Conservation (phyloP, 2,329 filamentous ascomycete genomes). For the Neocatenulostroma microsporum region DNA sequence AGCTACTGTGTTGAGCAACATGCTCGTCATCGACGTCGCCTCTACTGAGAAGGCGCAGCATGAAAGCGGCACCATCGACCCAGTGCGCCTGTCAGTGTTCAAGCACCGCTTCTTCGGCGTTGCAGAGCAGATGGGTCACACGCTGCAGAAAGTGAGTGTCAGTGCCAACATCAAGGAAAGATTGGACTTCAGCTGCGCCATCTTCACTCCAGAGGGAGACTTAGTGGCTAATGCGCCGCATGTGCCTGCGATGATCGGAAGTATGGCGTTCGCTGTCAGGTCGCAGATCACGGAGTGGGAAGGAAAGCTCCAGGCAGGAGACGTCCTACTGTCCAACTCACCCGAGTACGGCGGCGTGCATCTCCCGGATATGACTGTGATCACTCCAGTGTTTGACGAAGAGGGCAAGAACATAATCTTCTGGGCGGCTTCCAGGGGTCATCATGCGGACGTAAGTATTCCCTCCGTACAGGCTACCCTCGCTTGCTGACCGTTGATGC, state of each 20-base stretch:
- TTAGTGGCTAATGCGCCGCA: conserved; percentile 38
- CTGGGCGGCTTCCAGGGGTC: conserved; percentile 35
- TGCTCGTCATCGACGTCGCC: conserved; percentile 34
- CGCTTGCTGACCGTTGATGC: no score
- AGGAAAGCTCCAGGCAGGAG: conserved; percentile 32
- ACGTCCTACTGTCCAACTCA: conserved; percentile 37
- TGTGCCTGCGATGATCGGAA: conserved; percentile 36
- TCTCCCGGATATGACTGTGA: conserved; percentile 37
- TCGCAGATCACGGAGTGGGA: conserved; percentile 29
- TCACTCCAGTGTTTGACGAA: conserved; percentile 33
- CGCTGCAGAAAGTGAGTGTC: conserved; percentile 49
- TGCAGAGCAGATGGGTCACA: conserved; percentile 52
- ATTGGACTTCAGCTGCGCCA: conserved; percentile 38
- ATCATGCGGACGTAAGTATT: conserved; percentile 38
- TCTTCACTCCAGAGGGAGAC: conserved; percentile 37
- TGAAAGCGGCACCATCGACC: conserved; percentile 31
- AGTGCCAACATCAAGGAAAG: conserved; percentile 43
- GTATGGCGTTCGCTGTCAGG: conserved; percentile 35
- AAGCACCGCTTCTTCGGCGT: conserved; percentile 53
- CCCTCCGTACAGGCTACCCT: no score
- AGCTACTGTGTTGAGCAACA: conserved; percentile 31
- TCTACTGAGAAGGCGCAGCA: conserved; percentile 15
- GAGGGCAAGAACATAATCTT: conserved; percentile 28
- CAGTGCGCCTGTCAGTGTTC: conserved; percentile 49
- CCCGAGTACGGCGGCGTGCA: conserved; percentile 35